Base-by-base conservation (phyloP, 108 stramenopile species). In the Chaetoceros tenuissimus region DNA sequence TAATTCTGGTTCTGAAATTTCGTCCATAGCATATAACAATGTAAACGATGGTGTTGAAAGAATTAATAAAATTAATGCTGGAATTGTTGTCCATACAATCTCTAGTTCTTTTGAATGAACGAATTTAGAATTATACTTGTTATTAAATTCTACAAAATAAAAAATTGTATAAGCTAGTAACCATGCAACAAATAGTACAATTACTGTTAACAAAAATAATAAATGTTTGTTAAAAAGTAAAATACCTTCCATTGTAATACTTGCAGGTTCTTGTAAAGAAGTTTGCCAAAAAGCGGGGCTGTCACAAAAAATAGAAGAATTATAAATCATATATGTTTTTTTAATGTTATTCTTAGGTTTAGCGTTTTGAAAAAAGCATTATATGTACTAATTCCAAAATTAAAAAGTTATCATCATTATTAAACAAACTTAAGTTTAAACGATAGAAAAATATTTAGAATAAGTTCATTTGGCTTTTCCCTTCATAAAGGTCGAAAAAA, bases 151-250 rank as follows among this genome's bases (percentile, higher is more conserved):
- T 40, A 13, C 34, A 40, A 40, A 40, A 40, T 40, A 10, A 40
- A 40, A 10, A 40, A 40, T 5, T 40, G 34, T 40, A 40, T 10
- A 40, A 40, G 8, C 5, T 40, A 40, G 13, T 40, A 40, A 40
- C 34, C 34, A 40, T 10, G 34, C 34, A 40, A 40, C 34, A 40
- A 40, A 40, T 40, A 40, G 13, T 13, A 40, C 34, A 40, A 40
- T 40, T 5, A 40, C 34, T 40, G 34, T 40, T 10, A 40, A 13
- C 13, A 40, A 13, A 40, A 40, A 40, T 40, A 40, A 40, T 13
- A 40, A 40, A 40, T 40, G 34, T 40, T 40, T 40, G 34, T 40
- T 40, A 40, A 40, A 40, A 40, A 40, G 34, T 40, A 40, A 40
- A 40, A 40, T 40, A 40, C 34, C 34, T 40, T 40, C 34, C 34